These are phyloP conservation scores for Botrytis cinerea DNA, from an alignment of 2,329 filamentous ascomycete genomes.

Conservation along the genomic window DNA sequence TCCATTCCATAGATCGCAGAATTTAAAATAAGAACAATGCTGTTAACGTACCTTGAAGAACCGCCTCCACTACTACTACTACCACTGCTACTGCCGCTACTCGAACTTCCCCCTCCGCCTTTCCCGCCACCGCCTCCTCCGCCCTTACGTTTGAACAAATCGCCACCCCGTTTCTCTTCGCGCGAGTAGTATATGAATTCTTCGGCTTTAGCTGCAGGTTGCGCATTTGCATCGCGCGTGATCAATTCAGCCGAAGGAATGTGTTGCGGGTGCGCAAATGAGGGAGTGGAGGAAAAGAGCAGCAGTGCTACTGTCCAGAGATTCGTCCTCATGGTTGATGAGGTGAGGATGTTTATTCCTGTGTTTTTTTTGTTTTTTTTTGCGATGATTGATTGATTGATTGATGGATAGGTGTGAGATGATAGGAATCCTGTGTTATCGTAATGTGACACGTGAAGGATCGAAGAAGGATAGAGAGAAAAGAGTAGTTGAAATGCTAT, in stretches of 20 bases:
- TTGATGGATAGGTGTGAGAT: neutral
- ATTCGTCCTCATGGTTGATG: conserved; percentile 30
- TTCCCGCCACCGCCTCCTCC: conserved; percentile 60
- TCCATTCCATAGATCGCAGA: neutral
- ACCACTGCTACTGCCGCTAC: conserved; percentile 20
- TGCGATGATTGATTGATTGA: neutral
- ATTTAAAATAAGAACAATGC: conserved; percentile 24
- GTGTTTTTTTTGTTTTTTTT: neutral
- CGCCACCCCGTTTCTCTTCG: conserved; percentile 31
- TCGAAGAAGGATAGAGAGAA: neutral
- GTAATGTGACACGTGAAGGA: neutral
- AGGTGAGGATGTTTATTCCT: neutral
- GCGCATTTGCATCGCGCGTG: conserved; percentile 26
- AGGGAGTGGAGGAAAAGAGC: conserved; percentile 26
- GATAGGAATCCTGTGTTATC: neutral
- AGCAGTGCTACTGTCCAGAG: conserved; percentile 30
- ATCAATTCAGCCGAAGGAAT: conserved; percentile 28
- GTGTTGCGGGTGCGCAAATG: conserved; percentile 33
- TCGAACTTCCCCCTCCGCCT: conserved; percentile 48
- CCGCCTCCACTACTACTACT: conserved; percentile 23
- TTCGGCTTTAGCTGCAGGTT: neutral
- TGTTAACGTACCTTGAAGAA: conserved; percentile 37
- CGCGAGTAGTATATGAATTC: conserved; percentile 19
- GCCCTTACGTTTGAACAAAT: conserved; percentile 62
- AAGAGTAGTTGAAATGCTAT: neutral